phyloP scores from a whole-genome alignment of 805 yeast genomes.

The Ogataea haglerorum region DNA sequence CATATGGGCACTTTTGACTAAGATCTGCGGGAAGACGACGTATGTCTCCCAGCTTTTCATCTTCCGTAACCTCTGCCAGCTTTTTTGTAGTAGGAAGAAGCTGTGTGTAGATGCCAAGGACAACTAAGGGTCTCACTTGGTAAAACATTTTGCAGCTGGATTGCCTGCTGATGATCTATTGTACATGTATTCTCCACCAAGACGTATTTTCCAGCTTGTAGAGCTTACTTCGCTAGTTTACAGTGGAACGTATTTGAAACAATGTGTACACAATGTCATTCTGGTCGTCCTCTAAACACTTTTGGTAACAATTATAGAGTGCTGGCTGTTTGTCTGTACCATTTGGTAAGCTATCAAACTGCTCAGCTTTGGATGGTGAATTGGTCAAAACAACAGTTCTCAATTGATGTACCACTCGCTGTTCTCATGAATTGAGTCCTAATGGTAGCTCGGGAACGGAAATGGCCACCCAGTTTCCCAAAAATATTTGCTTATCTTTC shows the following conservation, averaged over 20 bases:
- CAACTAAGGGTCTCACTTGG: conserved; percentile 40
- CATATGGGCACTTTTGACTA: conserved; percentile 10
- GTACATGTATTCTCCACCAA: conserved; percentile 55
- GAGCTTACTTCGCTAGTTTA: conserved; percentile 39
- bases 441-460: conserved; percentile 24
- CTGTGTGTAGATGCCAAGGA: conserved; percentile 60
- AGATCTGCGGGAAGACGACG: conserved; percentile 43
- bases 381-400: conserved; percentile 40
- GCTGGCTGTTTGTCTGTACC: conserved; percentile 1
- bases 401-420: conserved; percentile 33
- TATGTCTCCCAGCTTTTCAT: conserved; percentile 40
- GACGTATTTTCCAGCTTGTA: conserved; percentile 46
- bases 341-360: conserved; percentile 9
- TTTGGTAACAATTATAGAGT: conserved; percentile 34
- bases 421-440: conserved; percentile 13
- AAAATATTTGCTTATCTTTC: conserved; percentile 23
- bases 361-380: conserved; percentile 27
- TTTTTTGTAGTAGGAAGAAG: conserved; percentile 43
- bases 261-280: conserved; percentile 51
- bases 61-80: conserved; percentile 34
- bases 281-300: conserved; percentile 37
- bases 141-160: conserved; percentile 41
- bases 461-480: conserved; percentile 23
- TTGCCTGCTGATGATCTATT: conserved; percentile 44
- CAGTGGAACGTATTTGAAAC: conserved; percentile 51